Percentiles rank a stretch among this genome's conserved stretches.
phyloP scores from a whole-genome alignment of 2,329 filamentous ascomycete genomes.

The Stachybotrys chlorohalonatus region DNA sequence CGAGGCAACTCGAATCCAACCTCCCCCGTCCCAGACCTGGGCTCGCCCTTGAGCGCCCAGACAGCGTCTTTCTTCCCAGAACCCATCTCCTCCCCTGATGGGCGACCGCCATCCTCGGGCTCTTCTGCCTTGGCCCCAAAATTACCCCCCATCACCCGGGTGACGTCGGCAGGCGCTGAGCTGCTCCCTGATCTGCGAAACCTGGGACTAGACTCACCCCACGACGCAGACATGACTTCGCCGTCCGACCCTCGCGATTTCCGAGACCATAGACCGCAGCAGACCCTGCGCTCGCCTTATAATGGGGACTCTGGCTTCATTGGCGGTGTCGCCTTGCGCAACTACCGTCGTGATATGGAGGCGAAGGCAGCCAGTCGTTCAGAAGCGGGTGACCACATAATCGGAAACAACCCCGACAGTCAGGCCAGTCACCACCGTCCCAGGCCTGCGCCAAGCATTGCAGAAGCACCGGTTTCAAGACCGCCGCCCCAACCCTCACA shows the following conservation, averaged over 20 bases:
- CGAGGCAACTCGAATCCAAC: constrained; percentile 46
- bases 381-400: constrained; percentile 9
- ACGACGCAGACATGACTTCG: constrained; percentile 13
- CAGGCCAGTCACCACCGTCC: constrained; percentile 14
- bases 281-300: constrained; percentile 22
- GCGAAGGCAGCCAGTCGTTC: constrained; percentile 8
- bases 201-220: constrained; percentile 11
- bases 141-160: constrained; percentile 41
- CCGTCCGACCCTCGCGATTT: constrained; percentile 7
- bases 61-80: constrained; percentile 33
- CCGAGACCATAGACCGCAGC: constrained; percentile 9
- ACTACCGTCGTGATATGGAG: constrained; percentile 33
- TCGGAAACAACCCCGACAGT: constrained; percentile 4
- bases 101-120: constrained; percentile 22
- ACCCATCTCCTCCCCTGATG: constrained; percentile 23
- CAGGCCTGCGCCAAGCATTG: constrained; percentile 15
- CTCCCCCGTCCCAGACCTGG: constrained; percentile 41
- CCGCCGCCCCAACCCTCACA: constrained; percentile 16
- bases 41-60: constrained; percentile 25
- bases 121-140: constrained; percentile 34
- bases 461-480: constrained; percentile 22
- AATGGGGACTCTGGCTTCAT: constrained; percentile 38
- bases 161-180: constrained; percentile 29
- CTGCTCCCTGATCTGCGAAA: neutral
- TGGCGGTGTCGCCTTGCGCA: constrained; percentile 44